Base-by-base conservation (phyloP, 2,329 filamentous ascomycete species). In the Aplosporella prunicola region DNA sequence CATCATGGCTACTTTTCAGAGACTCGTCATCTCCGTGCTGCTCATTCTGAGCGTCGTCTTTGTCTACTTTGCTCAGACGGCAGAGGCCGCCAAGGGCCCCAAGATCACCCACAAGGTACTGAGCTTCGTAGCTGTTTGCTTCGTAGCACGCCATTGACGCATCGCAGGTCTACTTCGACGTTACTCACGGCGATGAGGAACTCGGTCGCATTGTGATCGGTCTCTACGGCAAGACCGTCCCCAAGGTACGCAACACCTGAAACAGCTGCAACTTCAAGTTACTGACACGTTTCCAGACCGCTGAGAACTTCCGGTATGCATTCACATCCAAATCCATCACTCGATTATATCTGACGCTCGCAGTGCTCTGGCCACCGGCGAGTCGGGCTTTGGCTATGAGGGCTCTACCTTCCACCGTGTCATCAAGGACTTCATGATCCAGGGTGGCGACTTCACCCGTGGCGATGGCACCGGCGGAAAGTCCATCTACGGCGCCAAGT, bases 361-460 rank as follows among this genome's bases (percentile, higher is more conserved):
- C 72, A 78, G 82, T 53, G 80, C 80, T 57, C 73, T 93, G 47
- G 80, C 82, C 50, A 89, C 83, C 47, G 83, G 83, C 58, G 81
- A 89, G 74, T 84, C 88, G 71, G 84, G 82, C 55, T 88, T 78
- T 56, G 84, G 84, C 47, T 93, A 88, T 58, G 69, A 85, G 64
- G 82, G 77, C 45, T 88, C 82, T 35, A 72, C 64, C 56, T 93
- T 93, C 78, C 85, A 93, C 74, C 83, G 85, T 61, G 82, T 91
- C 58, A 91, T 91, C 72, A 83, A 85, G 71, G 62, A 79, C 50
- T 91, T 91, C 68, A 91, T 91, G 85, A 88, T 91, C 62, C 84
- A 89, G 70, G 84, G 84, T 51, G 84, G 83, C 61, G 83, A 91
- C 69, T 89, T 91, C 66, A 89, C 83, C 62, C 80, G 76, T 49